These are phyloP conservation scores for Massarina eburnea DNA, from an alignment of 2,329 filamentous ascomycete genomes.

Conservation along the genomic window DNA sequence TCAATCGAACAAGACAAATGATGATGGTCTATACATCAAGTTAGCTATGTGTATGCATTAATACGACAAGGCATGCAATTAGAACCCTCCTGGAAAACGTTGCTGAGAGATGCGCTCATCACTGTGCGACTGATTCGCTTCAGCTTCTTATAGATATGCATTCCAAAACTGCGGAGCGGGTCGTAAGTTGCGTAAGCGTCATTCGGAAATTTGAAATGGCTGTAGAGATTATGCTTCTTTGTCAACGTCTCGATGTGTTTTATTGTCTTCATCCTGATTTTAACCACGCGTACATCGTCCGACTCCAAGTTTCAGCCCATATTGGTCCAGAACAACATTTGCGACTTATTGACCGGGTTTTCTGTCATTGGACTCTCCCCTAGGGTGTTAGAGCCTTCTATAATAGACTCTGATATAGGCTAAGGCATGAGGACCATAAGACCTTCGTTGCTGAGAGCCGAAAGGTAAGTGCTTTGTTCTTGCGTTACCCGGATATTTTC, in stretches of 20 bases:
- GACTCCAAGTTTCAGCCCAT: conserved; percentile 3
- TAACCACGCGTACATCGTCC: conserved; percentile 6
- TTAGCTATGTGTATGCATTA: neutral
- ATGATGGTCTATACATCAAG: conserved; percentile 7
- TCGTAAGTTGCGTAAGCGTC: too few species aligned
- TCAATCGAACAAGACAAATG: conserved; percentile 26
- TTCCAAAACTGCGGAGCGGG: neutral
- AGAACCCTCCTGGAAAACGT: conserved; percentile 4
- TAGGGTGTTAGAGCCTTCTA: conserved; percentile 1
- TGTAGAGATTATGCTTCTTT: neutral
- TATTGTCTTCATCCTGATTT: neutral
- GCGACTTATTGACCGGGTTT: neutral
- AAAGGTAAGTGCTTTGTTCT: neutral
- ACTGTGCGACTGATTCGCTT: conserved; percentile 4
- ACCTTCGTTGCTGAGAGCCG: conserved; percentile 2
- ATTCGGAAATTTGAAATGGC: too few species aligned
- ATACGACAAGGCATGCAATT: neutral
- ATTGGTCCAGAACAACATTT: conserved; percentile 8
- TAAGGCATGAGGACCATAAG: conserved; percentile 6
- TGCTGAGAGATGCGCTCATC: conserved; percentile 15
- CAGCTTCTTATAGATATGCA: conserved; percentile 8
- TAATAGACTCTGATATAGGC: conserved; percentile 6
- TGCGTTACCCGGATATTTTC: conserved; percentile 2
- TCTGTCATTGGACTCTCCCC: conserved; percentile 2
- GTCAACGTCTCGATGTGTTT: neutral